These are phyloP conservation scores for Yamadazyma laniorum DNA, from an alignment of 805 yeast genomes.

Conservation along the genomic window DNA sequence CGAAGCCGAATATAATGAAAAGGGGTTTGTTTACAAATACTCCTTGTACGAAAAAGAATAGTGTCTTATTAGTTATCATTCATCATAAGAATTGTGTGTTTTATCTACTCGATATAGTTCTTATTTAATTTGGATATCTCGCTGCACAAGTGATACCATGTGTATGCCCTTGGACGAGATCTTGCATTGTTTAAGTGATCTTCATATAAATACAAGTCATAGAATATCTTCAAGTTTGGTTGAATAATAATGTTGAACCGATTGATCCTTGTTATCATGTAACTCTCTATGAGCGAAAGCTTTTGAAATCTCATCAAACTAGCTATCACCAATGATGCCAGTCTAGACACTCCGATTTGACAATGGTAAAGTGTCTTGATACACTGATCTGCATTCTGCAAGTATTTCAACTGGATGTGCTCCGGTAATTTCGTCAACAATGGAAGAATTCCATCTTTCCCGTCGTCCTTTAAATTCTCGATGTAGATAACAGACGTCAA, in stretches of 20 bases:
- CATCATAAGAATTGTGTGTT: background rate
- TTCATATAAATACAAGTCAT: conserved; percentile 34
- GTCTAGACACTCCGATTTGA: conserved; percentile 42
- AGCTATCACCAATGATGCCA: conserved; percentile 42
- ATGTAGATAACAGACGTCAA: conserved; percentile 24
- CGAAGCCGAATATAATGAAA: conserved; percentile 16
- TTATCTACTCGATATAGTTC: conserved; percentile 20
- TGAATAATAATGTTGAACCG: conserved; percentile 43
- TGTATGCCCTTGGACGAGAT: conserved; percentile 15
- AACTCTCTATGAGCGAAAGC: conserved; percentile 32
- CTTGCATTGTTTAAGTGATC: conserved; percentile 19
- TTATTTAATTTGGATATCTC: conserved; percentile 29
- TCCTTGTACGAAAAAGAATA: conserved; percentile 10
- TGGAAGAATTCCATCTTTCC: conserved; percentile 32
- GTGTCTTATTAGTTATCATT: background rate
- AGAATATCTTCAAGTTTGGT: conserved; percentile 39
- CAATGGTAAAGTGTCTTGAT: conserved; percentile 33
- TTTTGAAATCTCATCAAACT: conserved; percentile 34
- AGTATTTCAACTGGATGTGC: conserved; percentile 26
- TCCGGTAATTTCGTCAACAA: conserved; percentile 29
- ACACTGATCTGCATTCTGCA: conserved; percentile 18
- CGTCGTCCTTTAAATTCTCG: conserved; percentile 38
- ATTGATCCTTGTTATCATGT: conserved; percentile 36
- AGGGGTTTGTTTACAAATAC: conserved; percentile 12
- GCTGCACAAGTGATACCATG: conserved; percentile 30